Evolutionary conservation across 2,329 filamentous ascomycete species (phyloP).

Genomic region (Diplodia corticola): DNA sequence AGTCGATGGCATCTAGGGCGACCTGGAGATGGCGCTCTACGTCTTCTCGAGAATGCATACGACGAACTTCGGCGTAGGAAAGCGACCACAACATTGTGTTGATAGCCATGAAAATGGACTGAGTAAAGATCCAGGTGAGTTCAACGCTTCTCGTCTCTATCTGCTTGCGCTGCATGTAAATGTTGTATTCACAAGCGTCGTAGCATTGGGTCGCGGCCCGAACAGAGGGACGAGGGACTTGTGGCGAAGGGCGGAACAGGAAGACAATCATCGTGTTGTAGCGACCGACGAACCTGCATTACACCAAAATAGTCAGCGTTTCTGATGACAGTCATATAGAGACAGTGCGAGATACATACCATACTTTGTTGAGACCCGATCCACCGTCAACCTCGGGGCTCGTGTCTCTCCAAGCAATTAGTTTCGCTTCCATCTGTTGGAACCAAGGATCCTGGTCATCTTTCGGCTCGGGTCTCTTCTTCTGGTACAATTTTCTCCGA

Average conservation of each 20-base stretch:
- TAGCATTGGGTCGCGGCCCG: conserved; percentile 80
- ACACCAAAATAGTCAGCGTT: background rate
- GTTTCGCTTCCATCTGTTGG: conserved; percentile 71
- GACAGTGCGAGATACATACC: conserved; percentile 58
- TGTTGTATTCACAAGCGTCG: conserved; percentile 78
- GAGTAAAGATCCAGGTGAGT: conserved; percentile 89
- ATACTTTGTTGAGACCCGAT: conserved; percentile 73
- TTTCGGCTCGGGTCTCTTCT: conserved; percentile 73
- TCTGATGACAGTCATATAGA: background rate
- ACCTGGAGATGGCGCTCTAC: conserved; percentile 73
- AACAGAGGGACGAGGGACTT: conserved; percentile 80
- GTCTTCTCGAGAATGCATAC: conserved; percentile 69
- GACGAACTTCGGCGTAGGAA: conserved; percentile 81
- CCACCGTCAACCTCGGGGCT: conserved; percentile 71
- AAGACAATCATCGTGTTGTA: conserved; percentile 89
- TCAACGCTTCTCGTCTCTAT: conserved; percentile 75
- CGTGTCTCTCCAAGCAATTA: conserved; percentile 75
- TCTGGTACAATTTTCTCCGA: conserved; percentile 79
- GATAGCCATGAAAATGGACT: conserved; percentile 86
- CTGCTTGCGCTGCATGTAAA: conserved; percentile 77
- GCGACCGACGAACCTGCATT: conserved; percentile 59
- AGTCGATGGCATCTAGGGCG: conserved; percentile 75
- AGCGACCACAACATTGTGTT: conserved; percentile 91
- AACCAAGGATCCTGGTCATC: conserved; percentile 89
- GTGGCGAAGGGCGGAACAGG: conserved; percentile 86